Evolutionary conservation across 2,329 filamentous ascomycete species (phyloP).

Genomic region (Fusarium mexicanum): DNA sequence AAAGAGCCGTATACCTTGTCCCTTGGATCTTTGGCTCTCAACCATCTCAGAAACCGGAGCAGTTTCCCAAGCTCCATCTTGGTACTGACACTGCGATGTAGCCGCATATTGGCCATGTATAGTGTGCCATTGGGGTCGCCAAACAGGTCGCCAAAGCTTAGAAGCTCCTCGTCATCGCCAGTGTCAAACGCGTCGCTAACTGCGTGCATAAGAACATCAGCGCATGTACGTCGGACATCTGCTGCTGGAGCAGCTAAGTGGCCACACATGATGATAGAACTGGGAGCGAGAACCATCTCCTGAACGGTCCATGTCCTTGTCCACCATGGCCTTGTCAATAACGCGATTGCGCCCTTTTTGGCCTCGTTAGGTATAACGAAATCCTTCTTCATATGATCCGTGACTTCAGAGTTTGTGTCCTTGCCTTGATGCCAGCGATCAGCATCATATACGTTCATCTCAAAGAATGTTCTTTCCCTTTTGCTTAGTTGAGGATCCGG

Average conservation of each 20-base stretch:
- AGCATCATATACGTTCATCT: background rate
- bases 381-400: rapidly evolving
- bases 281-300: background rate
- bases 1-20: background rate
- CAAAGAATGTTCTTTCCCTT: background rate
- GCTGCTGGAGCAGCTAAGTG: background rate
- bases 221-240: background rate
- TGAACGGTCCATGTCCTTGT: background rate
- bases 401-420: rapidly evolving
- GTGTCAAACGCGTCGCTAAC: background rate
- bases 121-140: background rate
- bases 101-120: background rate
- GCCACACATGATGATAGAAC: background rate
- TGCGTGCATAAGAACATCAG: background rate
- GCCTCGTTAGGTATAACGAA: background rate
- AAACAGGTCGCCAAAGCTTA: background rate
- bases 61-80: background rate
- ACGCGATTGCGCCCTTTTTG: background rate
- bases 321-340: background rate
- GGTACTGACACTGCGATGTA: background rate
- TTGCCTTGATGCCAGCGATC: background rate
- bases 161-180: background rate
- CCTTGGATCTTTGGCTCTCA: background rate
- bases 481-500: background rate
- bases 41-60: background rate